These are phyloP conservation scores for Hygrophorus russula DNA, from an alignment of 768 basidiomycete species.

Conservation along the genomic window DNA sequence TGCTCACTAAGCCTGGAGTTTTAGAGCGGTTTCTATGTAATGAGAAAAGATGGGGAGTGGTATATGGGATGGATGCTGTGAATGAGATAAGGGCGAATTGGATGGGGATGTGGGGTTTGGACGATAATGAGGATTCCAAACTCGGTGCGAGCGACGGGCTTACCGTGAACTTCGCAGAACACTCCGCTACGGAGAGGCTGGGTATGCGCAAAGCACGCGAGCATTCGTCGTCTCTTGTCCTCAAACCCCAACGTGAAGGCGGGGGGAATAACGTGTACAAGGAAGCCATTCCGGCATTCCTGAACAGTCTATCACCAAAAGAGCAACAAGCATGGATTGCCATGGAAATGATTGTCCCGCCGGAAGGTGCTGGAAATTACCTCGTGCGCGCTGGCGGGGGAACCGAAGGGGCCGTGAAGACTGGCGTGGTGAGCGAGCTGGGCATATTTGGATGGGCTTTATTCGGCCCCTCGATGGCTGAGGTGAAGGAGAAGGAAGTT, in stretches of 20 bases:
- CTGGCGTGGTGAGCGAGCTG: conserved; percentile 78
- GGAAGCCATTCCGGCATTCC: conserved; percentile 63
- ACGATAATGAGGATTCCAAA: conserved; percentile 19
- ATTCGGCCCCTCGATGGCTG: conserved; percentile 39
- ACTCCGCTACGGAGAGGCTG: conserved; percentile 16
- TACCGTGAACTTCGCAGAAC: not conserved
- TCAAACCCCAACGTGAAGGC: conserved; percentile 98
- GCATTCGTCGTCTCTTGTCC: conserved; percentile 49
- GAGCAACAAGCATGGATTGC: conserved; percentile 88
- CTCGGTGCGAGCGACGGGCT: conserved; percentile 10
- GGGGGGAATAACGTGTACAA: conserved; percentile 97
- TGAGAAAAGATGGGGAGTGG: conserved; percentile 19
- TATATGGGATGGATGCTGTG: conserved; percentile 28
- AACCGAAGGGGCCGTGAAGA: conserved; percentile 26
- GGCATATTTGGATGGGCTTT: conserved; percentile 88
- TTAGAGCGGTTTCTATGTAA: conserved; percentile 62
- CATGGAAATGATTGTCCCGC: conserved; percentile 86
- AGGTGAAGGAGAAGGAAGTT: conserved; percentile 48
- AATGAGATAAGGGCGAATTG: conserved; percentile 60
- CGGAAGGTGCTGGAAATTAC: conserved; percentile 54
- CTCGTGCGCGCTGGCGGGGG: conserved; percentile 63
- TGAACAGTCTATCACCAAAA: conserved; percentile 44
- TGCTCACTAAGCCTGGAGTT: conserved; percentile 59
- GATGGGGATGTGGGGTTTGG: conserved; percentile 83
- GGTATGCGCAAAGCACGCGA: conserved; percentile 43